Base-by-base conservation (phyloP, 305 asterid species). In the Fraxinus platypoda region DNA sequence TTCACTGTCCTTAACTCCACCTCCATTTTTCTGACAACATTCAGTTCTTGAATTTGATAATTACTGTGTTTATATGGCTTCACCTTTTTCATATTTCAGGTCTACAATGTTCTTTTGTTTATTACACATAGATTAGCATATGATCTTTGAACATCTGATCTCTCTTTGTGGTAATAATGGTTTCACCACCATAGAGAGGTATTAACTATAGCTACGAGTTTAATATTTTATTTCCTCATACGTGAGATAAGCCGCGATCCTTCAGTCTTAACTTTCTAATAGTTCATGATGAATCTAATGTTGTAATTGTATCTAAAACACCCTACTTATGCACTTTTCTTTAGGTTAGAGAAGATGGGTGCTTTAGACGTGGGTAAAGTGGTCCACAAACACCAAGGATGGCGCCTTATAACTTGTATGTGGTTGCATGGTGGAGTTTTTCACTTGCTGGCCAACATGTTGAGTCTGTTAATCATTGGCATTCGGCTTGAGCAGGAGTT, bases 401-500 rank as follows among this genome's bases (percentile, higher is more conserved):
- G 92, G 92, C 88, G 92, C 81, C 92, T 89, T 83, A 35, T 89
- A 76, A 85, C 90, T 31, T 89, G 92, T 84, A 83, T 88, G 80
- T 89, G 92, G 91, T 84, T 89, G 74, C 92, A 89, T 68, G 92
- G 84, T n/a, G 92, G 92, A 54, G 86, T 89, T 84, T 79, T 89
- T 82, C 92, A 89, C 87, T 80, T 89, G 81, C 88, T 89, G 77
- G 91, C 91, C 83, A 89, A 89, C 85, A 89, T 89, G 92, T 76
- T 88, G 86, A 88, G 92, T 81, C 92, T 89, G 75, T 26, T 89
- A 78, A 83, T 86, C 15, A 86, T 89, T 72, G 92, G 92, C 85
- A 85, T 89, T 74, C 87, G 88, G 71, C 89, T 89, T 35, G 92
- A 89, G 84, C 91, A 87, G 26, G 92, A 89, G 79, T 89, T 89